These are phyloP conservation scores for Aspergillus kassunensis DNA, from an alignment of 495 filamentous ascomycete genomes.

Conservation along the genomic window DNA sequence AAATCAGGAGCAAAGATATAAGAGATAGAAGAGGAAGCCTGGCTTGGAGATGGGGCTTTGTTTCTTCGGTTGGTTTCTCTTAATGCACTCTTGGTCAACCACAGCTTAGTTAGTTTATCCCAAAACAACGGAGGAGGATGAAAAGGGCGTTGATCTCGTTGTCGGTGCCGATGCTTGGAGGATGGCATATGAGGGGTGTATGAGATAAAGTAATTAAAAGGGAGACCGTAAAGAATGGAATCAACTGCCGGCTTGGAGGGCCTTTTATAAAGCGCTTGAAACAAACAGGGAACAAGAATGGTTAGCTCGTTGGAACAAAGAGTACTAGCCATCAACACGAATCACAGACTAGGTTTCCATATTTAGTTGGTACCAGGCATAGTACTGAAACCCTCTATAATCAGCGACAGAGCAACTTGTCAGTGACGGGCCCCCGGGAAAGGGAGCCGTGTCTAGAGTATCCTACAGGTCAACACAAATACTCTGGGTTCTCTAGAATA, in stretches of 20 bases:
- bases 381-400: no score
- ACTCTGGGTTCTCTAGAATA: no score
- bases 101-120: neutral
- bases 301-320: neutral
- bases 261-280: neutral
- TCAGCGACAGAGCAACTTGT: no score
- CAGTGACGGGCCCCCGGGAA: no score
- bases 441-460: no score
- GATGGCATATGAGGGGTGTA: neutral
- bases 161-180: slow-evolving; percentile 1
- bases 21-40: neutral
- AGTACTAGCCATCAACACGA: neutral
- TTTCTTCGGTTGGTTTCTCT: slow-evolving; percentile 4
- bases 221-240: neutral
- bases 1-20: neutral
- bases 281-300: neutral
- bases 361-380: no score
- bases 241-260: neutral
- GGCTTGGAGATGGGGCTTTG: neutral
- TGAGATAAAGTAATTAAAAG: neutral
- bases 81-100: slow-evolving; percentile 2
- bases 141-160: neutral
- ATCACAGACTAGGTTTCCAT: neutral
- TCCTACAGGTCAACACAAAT: no score
- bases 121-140: slow-evolving; percentile 3